Evolutionary conservation across 2,329 filamentous ascomycete genomes (phyloP).

Genomic region (Penicillium sp.): DNA sequence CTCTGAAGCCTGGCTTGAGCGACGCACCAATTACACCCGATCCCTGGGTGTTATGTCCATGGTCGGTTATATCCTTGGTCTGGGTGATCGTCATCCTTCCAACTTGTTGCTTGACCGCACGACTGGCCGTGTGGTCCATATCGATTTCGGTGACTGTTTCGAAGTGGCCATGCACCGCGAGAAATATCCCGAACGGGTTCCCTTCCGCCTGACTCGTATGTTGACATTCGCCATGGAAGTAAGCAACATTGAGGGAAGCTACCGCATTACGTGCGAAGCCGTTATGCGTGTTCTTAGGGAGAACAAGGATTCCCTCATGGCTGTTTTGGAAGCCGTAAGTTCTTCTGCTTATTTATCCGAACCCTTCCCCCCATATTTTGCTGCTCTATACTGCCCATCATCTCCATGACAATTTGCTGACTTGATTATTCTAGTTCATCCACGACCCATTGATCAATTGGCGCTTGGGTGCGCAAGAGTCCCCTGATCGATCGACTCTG

Average conservation of each 20-base stretch:
- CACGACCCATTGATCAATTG: conserved; percentile 99
- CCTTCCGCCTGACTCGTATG: conserved; percentile 98
- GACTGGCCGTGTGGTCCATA: conserved; percentile 96
- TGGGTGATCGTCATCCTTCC: conserved; percentile 95
- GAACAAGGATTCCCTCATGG: conserved; percentile 99
- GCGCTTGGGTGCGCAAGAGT: conserved; percentile 74
- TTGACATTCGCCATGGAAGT: conserved; percentile 99
- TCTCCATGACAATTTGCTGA: conserved; percentile 8
- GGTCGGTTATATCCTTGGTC: conserved; percentile 98
- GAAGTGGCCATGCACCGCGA: conserved; percentile 99
- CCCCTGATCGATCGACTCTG: conserved; percentile 65
- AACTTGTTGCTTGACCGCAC: conserved; percentile 97
- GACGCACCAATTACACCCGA: conserved; percentile 97
- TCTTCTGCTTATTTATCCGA: conserved; percentile 35
- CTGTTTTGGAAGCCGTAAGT: conserved; percentile 92
- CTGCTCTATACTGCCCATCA: background rate
- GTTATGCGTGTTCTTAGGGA: conserved; percentile 96
- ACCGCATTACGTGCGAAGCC: conserved; percentile 96
- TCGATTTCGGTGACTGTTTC: conserved; percentile 99
- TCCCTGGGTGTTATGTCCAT: conserved; percentile 99
- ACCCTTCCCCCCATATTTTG: background rate
- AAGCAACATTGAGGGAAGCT: conserved; percentile 98
- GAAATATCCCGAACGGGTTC: conserved; percentile 96
- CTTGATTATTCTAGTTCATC: conserved; percentile 72
- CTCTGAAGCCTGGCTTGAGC: conserved; percentile 95